Percentiles rank a stretch among this genome's conserved stretches.
Evolutionary conservation across 192 early-diverging fungal genomes (phyloP).

Genomic region (Martensiomyces pterosporus): DNA sequence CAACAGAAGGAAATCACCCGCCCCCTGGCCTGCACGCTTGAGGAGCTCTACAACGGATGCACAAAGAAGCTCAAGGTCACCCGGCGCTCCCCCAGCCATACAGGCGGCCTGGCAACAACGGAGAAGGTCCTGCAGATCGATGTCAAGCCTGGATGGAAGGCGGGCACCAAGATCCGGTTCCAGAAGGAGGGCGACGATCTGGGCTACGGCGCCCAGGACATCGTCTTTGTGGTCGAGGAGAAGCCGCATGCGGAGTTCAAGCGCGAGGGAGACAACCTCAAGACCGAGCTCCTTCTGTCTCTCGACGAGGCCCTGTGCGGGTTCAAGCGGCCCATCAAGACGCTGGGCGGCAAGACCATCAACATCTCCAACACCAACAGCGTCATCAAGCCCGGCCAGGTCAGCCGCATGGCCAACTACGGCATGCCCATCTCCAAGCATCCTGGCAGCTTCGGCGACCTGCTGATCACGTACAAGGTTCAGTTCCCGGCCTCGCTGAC

Average conservation of each 20-base stretch:
- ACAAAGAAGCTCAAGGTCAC: conserved; percentile 94
- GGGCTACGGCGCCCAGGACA: conserved; percentile 78
- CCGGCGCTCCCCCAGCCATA: conserved; percentile 49
- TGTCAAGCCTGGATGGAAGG: conserved; percentile 95
- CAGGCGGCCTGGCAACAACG: conserved; percentile 32
- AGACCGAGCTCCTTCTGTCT: conserved; percentile 57
- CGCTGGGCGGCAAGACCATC: conserved; percentile 71
- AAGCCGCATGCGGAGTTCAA: conserved; percentile 85
- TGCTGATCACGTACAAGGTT: conserved; percentile 76
- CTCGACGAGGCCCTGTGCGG: conserved; percentile 77
- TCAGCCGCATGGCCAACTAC: conserved; percentile 68
- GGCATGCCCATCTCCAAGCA: conserved; percentile 95
- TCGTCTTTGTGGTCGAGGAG: conserved; percentile 92
- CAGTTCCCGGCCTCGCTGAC: conserved; percentile 72
- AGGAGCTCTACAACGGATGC: conserved; percentile 86
- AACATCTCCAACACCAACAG: conserved; percentile 56
- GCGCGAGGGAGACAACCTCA: conserved; percentile 84
- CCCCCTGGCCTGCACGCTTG: conserved; percentile 73
- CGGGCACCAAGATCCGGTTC: conserved; percentile 94
- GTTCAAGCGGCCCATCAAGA: conserved; percentile 68
- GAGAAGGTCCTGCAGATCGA: conserved; percentile 85
- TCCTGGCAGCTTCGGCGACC: conserved; percentile 78
- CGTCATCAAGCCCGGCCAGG: conserved; percentile 69
- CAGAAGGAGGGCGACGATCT: conserved; percentile 85
- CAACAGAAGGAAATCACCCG: conserved; percentile 66